Evolutionary conservation across 176 grass and related monocot species (phyloP), one percentile per base, ranked within the genome.

Genomic region (Oryza glaberrima): DNA sequence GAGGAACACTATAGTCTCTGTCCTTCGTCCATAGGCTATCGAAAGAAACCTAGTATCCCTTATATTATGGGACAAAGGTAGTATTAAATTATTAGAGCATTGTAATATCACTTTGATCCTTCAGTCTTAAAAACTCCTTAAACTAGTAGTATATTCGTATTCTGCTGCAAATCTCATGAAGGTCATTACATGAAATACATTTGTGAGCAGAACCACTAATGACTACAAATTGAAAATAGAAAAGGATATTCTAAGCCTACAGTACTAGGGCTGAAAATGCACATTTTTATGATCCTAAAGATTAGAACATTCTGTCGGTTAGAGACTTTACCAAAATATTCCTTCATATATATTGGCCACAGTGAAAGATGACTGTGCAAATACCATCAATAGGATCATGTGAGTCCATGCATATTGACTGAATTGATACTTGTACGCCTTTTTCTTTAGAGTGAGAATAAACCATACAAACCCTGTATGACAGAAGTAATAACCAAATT

Each of bases 401-500:
- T 97, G 94, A 58, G 94, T 97, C 94, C 94, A 97, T 17, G 94
- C 94, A 78, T 97, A 97, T 46, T 97, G 94, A 86, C 91, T 97
- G 74, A 97, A 97, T 51, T 97, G 94, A 56, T 97, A 97, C 51
- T 97, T 97, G 67, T 97, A 97, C 84, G 82, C 85, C 85, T 94
- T 97, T 83, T 97, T 97, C 91, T 97, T 97, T 34, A 97, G 75
- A 25, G 94, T 94, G 30, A 97, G 82, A 83, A 97, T 97, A 88
- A 97, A 97, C 94, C 94, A 97, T 10, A 97, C 91, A 92, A 97
- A 97, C 80, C 94, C 94, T 97, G 69, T 38, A 75, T 35, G 56
- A 83, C 43, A 64, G 22, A 77, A 66, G 7, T 16, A 41, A 45
- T 46, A 45, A 56, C 30, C 49, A 8, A 26, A 81, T 81, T 11